A percentile compares a stretch with the other conserved stretches of the same genome.
Evolutionary conservation across 2,329 filamentous ascomycete species (phyloP).

Genomic region (Xylaria sp.): DNA sequence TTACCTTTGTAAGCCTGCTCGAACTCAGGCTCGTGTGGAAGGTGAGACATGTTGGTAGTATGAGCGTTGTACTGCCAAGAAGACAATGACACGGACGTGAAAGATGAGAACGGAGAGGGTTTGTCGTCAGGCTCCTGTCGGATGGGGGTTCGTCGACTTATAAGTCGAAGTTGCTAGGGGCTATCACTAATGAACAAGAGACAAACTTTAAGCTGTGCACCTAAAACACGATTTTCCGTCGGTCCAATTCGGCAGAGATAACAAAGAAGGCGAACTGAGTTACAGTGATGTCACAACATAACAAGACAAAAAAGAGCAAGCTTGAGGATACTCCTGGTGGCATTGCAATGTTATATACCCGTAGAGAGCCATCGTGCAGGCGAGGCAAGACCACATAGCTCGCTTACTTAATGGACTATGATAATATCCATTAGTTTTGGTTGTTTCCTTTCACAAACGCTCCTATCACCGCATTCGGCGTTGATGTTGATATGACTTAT

Average conservation of each 20-base stretch:
- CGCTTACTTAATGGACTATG: slow-evolving; percentile 8
- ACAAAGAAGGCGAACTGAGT: not conserved
- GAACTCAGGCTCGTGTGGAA: slow-evolving; percentile 93
- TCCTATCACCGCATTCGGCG: slow-evolving; percentile 33
- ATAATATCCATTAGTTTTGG: not conserved
- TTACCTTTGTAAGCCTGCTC: slow-evolving; percentile 97
- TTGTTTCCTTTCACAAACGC: not conserved
- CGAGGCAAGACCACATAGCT: not conserved
- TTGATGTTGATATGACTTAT: slow-evolving; percentile 33
- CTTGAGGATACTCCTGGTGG: slow-evolving; percentile 1
- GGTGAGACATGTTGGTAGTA: slow-evolving; percentile 75
- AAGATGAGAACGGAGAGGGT: slow-evolving; percentile 9
- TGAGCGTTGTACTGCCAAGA: not conserved
- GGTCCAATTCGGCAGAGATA: slow-evolving; percentile 3
- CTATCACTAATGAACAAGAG: slow-evolving; percentile 22
- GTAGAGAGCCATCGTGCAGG: not conserved
- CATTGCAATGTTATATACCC: slow-evolving; percentile 26
- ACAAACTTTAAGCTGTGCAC: slow-evolving; percentile 2
- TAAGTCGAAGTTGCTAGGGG: slow-evolving; percentile 11
- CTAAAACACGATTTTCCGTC: slow-evolving; percentile 8
- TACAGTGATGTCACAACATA: slow-evolving; percentile 17
- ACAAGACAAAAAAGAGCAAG: not conserved
- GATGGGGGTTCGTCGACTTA: slow-evolving; percentile 15
- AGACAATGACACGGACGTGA: not conserved
- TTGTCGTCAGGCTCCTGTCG: slow-evolving; percentile 1